These are phyloP conservation scores for Vitis amurensis DNA, from an alignment of 164 flowering plant genomes.

Conservation along the genomic window DNA sequence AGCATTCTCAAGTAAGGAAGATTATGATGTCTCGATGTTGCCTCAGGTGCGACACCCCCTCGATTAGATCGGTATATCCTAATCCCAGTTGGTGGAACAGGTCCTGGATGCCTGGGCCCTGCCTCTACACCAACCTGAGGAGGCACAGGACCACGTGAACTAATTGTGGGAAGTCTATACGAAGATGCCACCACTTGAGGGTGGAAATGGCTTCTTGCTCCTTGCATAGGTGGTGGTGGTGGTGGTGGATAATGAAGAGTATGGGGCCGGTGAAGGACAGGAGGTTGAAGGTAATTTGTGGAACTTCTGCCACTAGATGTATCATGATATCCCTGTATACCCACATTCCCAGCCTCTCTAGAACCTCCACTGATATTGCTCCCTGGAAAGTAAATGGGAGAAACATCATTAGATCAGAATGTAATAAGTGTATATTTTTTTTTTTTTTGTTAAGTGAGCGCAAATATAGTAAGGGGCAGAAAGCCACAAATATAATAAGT, in stretches of 20 bases:
- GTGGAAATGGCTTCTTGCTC: slow-evolving; percentile 42
- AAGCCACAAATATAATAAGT: too few species aligned
- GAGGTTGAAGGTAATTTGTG: slow-evolving; percentile 38
- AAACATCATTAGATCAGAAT: not conserved
- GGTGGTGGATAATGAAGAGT: slow-evolving; percentile 28
- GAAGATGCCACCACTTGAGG: slow-evolving; percentile 47
- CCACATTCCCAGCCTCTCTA: slow-evolving; percentile 38
- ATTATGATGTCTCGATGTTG: slow-evolving; percentile 38
- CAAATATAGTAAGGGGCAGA: too few species aligned
- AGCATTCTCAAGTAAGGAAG: slow-evolving; percentile 55
- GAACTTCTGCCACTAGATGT: slow-evolving; percentile 35
- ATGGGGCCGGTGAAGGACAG: slow-evolving; percentile 39
- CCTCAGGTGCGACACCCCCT: slow-evolving; percentile 35
- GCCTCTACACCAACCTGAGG: slow-evolving; percentile 39
- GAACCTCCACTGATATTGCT: slow-evolving; percentile 38
- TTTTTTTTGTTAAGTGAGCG: too few species aligned
- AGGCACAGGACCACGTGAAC: slow-evolving; percentile 21
- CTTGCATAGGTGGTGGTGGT: slow-evolving; percentile 35
- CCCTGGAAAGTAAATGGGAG: slow-evolving; percentile 31
- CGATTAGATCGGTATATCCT: slow-evolving; percentile 47
- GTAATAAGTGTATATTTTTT: not conserved
- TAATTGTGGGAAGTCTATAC: slow-evolving; percentile 31
- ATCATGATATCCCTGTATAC: slow-evolving; percentile 46
- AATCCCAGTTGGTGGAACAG: slow-evolving; percentile 45
- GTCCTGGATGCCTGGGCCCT: slow-evolving; percentile 38